phyloP scores from a whole-genome alignment of 441 rosid species.

The Corymbia calophylla region DNA sequence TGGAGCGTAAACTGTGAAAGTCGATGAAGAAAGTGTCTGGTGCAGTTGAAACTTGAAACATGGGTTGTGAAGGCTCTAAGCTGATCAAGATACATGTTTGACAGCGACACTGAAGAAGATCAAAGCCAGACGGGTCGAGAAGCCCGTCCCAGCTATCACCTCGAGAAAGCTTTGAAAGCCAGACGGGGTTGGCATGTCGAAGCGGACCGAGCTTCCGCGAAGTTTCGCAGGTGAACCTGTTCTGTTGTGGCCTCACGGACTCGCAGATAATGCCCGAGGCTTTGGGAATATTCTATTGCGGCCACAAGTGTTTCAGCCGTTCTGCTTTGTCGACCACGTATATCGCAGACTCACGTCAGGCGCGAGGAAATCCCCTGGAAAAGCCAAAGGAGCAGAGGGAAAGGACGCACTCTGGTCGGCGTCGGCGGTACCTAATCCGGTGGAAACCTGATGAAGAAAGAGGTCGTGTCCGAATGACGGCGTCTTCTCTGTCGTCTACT shows the following conservation, averaged over 20 bases:
- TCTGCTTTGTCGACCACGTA: background rate
- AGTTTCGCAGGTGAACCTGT: background rate
- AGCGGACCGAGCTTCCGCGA: background rate
- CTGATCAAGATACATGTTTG: background rate
- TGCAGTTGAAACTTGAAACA: background rate
- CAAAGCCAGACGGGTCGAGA: background rate
- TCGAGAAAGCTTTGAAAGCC: background rate
- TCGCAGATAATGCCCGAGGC: background rate
- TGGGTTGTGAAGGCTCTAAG: background rate
- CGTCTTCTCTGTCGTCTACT: background rate
- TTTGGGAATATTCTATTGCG: background rate
- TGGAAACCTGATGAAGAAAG: background rate
- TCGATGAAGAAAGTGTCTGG: background rate
- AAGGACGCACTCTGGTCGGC: background rate
- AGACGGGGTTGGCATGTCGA: background rate
- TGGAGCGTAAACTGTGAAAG: background rate
- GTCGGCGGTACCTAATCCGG: background rate
- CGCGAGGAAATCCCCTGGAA: background rate
- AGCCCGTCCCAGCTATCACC: background rate
- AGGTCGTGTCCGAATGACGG: background rate
- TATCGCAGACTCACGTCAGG: background rate
- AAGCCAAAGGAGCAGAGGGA: background rate
- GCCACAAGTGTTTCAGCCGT: background rate
- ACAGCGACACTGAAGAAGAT: background rate
- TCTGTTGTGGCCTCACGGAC: background rate